Percentiles rank a stretch among this genome's conserved stretches.
phyloP scores from a whole-genome alignment of 495 filamentous ascomycete genomes.

The Daldinia decipiens region DNA sequence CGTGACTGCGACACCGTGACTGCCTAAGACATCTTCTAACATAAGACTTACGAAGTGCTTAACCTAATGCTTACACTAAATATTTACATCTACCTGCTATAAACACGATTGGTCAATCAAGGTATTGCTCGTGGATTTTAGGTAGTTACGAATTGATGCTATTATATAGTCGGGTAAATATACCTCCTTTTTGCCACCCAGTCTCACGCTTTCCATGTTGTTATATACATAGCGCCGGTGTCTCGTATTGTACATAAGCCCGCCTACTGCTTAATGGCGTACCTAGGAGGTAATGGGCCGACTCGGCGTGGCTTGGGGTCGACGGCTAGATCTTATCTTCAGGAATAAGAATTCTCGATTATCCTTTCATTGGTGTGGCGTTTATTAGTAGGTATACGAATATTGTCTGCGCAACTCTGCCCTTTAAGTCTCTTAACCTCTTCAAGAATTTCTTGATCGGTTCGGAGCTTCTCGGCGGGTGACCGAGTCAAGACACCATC shows the following conservation, averaged over 20 bases:
- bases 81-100: too few relatives aligned
- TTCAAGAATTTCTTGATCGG: neutral
- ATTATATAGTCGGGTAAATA: neutral
- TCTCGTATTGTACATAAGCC: too few relatives aligned
- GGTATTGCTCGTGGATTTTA: too few relatives aligned
- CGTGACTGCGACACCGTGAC: neutral
- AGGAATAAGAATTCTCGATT: neutral
- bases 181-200: neutral
- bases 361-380: too few relatives aligned
- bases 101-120: too few relatives aligned
- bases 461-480: neutral
- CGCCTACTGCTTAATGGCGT: too few relatives aligned
- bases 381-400: too few relatives aligned
- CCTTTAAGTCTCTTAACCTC: neutral
- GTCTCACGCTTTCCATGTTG: neutral
- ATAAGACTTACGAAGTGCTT: neutral
- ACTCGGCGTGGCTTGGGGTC: too few relatives aligned
- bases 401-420: too few relatives aligned
- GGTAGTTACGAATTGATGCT: too few relatives aligned
- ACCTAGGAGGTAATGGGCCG: too few relatives aligned
- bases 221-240: too few relatives aligned
- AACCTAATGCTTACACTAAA: neutral
- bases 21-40: neutral
- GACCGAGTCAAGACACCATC: neutral
- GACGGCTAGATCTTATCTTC: neutral